Evolutionary conservation across 768 basidiomycete species (phyloP).

Genomic region (Cyathus striatus): DNA sequence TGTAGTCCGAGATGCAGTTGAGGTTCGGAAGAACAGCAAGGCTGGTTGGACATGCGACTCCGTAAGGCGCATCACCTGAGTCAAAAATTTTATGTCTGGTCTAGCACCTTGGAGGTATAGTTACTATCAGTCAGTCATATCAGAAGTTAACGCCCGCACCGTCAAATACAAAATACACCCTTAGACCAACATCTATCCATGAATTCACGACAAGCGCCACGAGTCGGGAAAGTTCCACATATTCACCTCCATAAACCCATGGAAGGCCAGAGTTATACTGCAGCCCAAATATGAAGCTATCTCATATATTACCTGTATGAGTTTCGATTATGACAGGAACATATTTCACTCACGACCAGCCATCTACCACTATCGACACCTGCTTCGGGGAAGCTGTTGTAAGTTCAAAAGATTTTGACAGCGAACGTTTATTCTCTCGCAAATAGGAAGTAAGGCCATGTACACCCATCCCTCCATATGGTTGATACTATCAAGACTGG

Average conservation of each 20-base stretch:
- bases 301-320: slow-evolving; percentile 7
- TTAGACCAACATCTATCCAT: slow-evolving; percentile 65
- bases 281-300: slow-evolving; percentile 73
- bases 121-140: slow-evolving; percentile 10
- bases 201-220: slow-evolving; percentile 50
- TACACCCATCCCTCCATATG: slow-evolving; percentile 37
- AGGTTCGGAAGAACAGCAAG: slow-evolving; percentile 80
- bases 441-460: slow-evolving; percentile 50
- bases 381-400: slow-evolving; percentile 14
- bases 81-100: slow-evolving; percentile 70
- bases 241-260: slow-evolving; percentile 88
- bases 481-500: too few species aligned
- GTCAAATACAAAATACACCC: slow-evolving; percentile 76
- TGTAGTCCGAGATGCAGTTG: slow-evolving; percentile 52
- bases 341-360: slow-evolving; percentile 70
- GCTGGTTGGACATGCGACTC: slow-evolving; percentile 57
- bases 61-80: slow-evolving; percentile 52
- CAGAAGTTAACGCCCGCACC: too few species aligned
- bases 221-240: slow-evolving; percentile 45
- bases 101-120: slow-evolving; percentile 72
- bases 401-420: slow-evolving; percentile 28
- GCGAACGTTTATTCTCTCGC: slow-evolving; percentile 38
- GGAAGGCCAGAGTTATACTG: slow-evolving; percentile 56
- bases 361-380: slow-evolving; percentile 69
- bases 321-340: slow-evolving; percentile 5